phyloP scores from a whole-genome alignment of 2,329 filamentous ascomycete species.

The Chaetomiaceae sp. region DNA sequence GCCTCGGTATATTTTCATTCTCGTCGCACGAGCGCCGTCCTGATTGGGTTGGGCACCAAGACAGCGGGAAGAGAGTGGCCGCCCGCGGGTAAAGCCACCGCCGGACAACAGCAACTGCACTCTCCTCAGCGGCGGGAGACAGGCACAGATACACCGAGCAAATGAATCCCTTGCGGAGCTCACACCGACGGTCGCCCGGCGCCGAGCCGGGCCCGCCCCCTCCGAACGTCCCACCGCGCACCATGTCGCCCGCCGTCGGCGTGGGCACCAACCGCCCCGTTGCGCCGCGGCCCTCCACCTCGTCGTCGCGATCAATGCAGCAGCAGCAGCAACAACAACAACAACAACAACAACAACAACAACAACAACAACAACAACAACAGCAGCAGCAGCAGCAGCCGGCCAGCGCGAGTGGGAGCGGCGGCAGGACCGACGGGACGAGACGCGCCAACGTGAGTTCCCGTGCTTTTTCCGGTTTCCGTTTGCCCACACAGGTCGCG shows the following conservation, averaged over 20 bases:
- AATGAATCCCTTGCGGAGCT: constrained; percentile 30
- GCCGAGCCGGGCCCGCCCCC: constrained; percentile 55
- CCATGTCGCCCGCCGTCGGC: constrained; percentile 52
- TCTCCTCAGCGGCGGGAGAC: too few species aligned
- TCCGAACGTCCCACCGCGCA: constrained; percentile 47
- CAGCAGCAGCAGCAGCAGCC: constrained; percentile 29
- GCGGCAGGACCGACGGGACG: constrained; percentile 36
- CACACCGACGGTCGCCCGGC: constrained; percentile 57
- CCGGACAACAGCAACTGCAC: background rate
- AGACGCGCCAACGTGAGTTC: constrained; percentile 54
- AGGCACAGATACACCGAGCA: too few species aligned
- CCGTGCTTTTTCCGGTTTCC: constrained; percentile 17
- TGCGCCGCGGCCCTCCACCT: constrained; percentile 58
- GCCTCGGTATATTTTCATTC: constrained; percentile 1
- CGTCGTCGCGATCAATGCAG: constrained; percentile 53
- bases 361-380: constrained; percentile 32
- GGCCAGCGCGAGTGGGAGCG: constrained; percentile 25
- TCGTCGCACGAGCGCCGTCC: background rate
- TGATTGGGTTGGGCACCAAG: constrained; percentile 10
- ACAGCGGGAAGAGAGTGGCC: background rate
- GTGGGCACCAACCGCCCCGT: constrained; percentile 35
- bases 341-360: too few species aligned
- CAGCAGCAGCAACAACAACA: constrained; percentile 23
- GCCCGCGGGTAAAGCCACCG: background rate
- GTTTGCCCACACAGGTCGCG: constrained; percentile 16